phyloP scores from a whole-genome alignment of 768 basidiomycete species.

The Mrakia blollopis region DNA sequence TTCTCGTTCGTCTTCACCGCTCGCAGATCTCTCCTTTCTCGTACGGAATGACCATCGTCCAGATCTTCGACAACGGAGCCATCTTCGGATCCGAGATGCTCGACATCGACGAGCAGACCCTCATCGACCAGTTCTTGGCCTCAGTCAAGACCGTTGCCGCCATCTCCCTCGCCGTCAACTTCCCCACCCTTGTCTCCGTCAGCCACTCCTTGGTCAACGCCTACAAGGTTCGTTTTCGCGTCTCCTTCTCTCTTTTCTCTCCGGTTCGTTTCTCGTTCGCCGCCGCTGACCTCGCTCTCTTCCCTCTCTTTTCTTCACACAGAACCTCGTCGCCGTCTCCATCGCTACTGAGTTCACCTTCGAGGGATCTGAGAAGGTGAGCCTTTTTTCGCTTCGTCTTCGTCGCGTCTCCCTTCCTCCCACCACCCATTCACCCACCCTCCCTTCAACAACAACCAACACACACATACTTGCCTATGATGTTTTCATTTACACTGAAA shows the following conservation, averaged over 20 bases:
- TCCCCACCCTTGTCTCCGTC: constrained; percentile 92
- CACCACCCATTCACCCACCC: background rate
- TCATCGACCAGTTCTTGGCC: constrained; percentile 83
- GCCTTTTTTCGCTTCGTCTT: constrained; percentile 36
- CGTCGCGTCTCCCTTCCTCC: background rate
- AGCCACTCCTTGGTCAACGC: constrained; percentile 94
- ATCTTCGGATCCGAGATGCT: constrained; percentile 83
- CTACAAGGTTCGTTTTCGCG: constrained; percentile 59
- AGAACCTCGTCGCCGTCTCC: constrained; percentile 83
- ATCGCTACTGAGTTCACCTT: constrained; percentile 90
- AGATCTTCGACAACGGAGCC: constrained; percentile 93
- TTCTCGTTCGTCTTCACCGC: background rate
- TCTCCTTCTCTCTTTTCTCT: background rate
- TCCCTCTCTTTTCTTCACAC: background rate
- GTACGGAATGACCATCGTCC: constrained; percentile 96
- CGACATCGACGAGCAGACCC: constrained; percentile 85
- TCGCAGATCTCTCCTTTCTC: constrained; percentile 66
- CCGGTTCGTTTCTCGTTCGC: background rate
- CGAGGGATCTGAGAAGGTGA: constrained; percentile 85
- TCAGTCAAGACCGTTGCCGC: constrained; percentile 94
- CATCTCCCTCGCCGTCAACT: constrained; percentile 90
- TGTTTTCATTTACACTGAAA: constrained; percentile 67
- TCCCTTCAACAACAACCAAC: constrained; percentile 17
- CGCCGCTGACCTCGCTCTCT: background rate
- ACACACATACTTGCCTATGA: constrained; percentile 44